Evolutionary conservation across 805 yeast genomes (phyloP), one percentile per base, ranked within the genome.

Genomic region (Metschnikowia vanudenii): DNA sequence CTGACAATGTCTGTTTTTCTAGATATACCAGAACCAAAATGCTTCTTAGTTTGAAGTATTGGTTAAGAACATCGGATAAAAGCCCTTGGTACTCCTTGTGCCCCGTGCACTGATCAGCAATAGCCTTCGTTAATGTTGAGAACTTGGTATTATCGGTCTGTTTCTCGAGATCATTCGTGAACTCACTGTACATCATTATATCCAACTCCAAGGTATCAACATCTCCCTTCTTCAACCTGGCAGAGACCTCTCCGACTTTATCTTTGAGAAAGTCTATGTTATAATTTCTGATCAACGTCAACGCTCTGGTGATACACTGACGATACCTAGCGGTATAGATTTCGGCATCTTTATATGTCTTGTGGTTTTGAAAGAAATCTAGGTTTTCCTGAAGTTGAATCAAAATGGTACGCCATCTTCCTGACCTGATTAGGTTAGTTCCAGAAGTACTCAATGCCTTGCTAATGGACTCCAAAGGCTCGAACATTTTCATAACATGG

Each of bases 261-360:
- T 38, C 40, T n/a, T 65, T 70, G 35, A 79, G 60, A 29, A 72
- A 74, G n/a, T 63, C 63, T 9, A 71, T 72, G 45, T 87, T 65
- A 59, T 83, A 88, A 57, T 84, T 87, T 52, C 84, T 77, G 13
- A 89, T 79, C 49, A 92, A 69, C 0, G 94, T 81, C 39, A 89
- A 73, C 1, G 95, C 84, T 48, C 96, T 76, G 1, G 91, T 82
- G 76, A 89, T 74, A 58, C 96, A 88, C 56, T 88, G 95, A 51
- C 86, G 80, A 67, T 88, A 88, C 48, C 91, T 77, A 52, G 82
- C 79, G 39, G 75, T 76, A 61, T 87, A 89, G 1, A 80, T 59
- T 22, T 82, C 92, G 10, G 79, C 70, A 44, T 90, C 96, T 58
- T 79, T 82, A 58, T 85, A 85, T 9, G 60, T 50, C 4, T 59